Conservation (phyloP, 345 rosid genomes). For the Citrus unshiu region DNA sequence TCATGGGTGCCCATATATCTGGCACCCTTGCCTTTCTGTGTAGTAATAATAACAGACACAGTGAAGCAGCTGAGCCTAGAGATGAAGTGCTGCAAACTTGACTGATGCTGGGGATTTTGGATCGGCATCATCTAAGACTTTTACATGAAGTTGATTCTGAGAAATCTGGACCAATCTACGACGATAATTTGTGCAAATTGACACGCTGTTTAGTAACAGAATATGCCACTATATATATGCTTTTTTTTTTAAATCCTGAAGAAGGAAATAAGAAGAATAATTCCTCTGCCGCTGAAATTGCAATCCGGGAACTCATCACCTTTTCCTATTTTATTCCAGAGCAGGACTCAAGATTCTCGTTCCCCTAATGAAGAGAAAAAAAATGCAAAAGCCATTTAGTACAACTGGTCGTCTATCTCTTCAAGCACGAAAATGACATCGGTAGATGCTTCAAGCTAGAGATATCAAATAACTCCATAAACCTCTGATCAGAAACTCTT, state of each 20-base stretch:
- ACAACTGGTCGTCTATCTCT: conserved; percentile 31
- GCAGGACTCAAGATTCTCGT: conserved; percentile 23
- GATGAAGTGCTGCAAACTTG: neutral
- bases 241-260: conserved; percentile 12
- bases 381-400: conserved; percentile 15
- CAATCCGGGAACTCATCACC: conserved; percentile 34
- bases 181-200: neutral
- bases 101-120: neutral
- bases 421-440: conserved; percentile 64
- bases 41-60: neutral
- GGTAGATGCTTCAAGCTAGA: conserved; percentile 66
- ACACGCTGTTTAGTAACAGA: neutral
- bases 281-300: conserved; percentile 27
- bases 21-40: neutral
- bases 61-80: neutral
- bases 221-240: neutral
- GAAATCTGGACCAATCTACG: neutral
- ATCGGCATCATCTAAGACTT: neutral
- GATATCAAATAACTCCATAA: conserved; percentile 84
- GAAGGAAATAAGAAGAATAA: conserved; percentile 19
- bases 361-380: conserved; percentile 21
- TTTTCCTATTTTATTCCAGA: conserved; percentile 38
- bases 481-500: conserved; percentile 87
- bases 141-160: neutral
- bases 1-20: neutral